Conservation (phyloP, 768 basidiomycete genomes). For the Lanmaoa rubissima region DNA sequence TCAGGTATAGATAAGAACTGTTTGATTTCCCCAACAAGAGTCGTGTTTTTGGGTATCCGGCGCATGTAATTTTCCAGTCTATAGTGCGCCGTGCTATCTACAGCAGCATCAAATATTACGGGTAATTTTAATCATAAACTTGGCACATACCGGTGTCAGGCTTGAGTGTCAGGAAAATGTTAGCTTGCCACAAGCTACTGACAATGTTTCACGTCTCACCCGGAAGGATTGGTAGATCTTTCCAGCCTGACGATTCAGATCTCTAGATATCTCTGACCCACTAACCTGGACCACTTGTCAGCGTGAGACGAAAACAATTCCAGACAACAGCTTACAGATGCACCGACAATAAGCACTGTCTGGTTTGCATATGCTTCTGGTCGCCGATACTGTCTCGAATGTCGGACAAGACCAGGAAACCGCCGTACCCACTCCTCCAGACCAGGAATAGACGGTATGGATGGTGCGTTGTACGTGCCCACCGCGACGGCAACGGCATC, state of each 20-base stretch:
- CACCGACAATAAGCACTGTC: slow-evolving; percentile 43
- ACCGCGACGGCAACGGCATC: slow-evolving; percentile 4
- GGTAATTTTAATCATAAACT: too few relatives aligned
- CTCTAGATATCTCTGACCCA: slow-evolving; percentile 9
- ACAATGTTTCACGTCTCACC: background rate
- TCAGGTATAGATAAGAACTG: slow-evolving; percentile 4
- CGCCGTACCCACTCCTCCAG: slow-evolving; percentile 8
- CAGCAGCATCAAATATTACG: background rate
- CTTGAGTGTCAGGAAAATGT: background rate
- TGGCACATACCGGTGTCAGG: slow-evolving; percentile 2
- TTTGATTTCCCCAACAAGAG: background rate
- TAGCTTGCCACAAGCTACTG: background rate
- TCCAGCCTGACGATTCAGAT: background rate
- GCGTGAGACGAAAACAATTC: too few relatives aligned
- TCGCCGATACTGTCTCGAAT: slow-evolving; percentile 42
- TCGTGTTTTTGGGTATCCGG: slow-evolving; percentile 9
- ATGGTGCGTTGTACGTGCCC: background rate
- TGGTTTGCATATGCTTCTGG: slow-evolving; percentile 37
- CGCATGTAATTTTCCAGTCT: background rate
- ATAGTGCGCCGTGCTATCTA: background rate
- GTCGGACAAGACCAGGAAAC: slow-evolving; percentile 36
- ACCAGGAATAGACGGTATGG: slow-evolving; percentile 6
- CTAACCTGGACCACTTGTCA: background rate
- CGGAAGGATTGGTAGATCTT: slow-evolving; percentile 1
- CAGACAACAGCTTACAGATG: slow-evolving; percentile 2